Evolutionary conservation across 805 yeast genomes (phyloP), one percentile per base, ranked within the genome.

Genomic region (Candida tammaniensis): DNA sequence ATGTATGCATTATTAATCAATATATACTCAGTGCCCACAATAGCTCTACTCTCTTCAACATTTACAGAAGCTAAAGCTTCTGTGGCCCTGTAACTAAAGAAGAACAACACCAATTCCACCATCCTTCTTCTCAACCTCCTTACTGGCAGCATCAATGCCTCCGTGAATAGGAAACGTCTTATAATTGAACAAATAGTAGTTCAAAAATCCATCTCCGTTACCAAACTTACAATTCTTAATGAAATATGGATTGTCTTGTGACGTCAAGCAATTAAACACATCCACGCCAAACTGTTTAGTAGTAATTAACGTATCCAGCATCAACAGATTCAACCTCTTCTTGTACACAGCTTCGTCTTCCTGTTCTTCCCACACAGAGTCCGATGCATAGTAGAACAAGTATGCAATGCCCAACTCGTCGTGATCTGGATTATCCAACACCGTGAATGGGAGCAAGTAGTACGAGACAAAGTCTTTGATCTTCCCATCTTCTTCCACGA

Each of bases 31-130:
- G n/a, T n/a, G n/a, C n/a, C n/a, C n/a, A n/a, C n/a, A n/a, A n/a
- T n/a, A n/a, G n/a, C n/a, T n/a, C n/a, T n/a, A n/a, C n/a, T n/a
- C n/a, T n/a, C n/a, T n/a, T n/a, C n/a, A n/a, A n/a, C n/a, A n/a
- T n/a, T n/a, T n/a, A n/a, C n/a, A n/a, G n/a, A n/a, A n/a, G n/a
- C n/a, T n/a, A n/a, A n/a, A n/a, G n/a, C n/a, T n/a, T n/a, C n/a
- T n/a, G n/a, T n/a, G n/a, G n/a, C n/a, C n/a, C n/a, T n/a, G n/a
- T n/a, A n/a, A n/a, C n/a, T n/a, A n/a, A n/a, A n/a, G n/a, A n/a
- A 93, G 74, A 6, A 93, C 95, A 16, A 86, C 91, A 44, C 97
- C 98, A 22, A 93, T 74, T 7, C 89, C 95, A 59, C 96, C 87
- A 33, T 81, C 70, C 30, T 63, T 64, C 17, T 72, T 73, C 11